These are phyloP conservation scores for Colletotrichum lindemuthianum DNA, from an alignment of 2,329 filamentous ascomycete genomes.

Conservation along the genomic window DNA sequence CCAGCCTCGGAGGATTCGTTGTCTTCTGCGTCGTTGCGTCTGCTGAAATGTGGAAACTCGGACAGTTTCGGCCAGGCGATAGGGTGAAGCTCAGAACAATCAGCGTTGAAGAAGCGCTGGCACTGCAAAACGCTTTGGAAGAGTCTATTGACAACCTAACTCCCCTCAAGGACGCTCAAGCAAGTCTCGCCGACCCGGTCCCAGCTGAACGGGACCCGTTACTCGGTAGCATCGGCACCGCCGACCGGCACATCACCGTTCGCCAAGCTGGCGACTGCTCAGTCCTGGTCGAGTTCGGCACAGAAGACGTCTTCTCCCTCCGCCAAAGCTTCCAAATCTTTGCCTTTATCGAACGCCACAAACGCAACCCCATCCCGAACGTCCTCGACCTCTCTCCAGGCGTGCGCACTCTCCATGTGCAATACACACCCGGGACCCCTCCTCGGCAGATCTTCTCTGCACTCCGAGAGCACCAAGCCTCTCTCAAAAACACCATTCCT, in stretches of 20 bases:
- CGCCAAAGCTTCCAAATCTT: slow-evolving; percentile 46
- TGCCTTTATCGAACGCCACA: slow-evolving; percentile 46
- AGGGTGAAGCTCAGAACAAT: slow-evolving; percentile 46
- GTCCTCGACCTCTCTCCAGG: slow-evolving; percentile 47
- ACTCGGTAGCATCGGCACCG: slow-evolving; percentile 36
- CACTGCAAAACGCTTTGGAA: slow-evolving; percentile 39
- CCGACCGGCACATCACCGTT: slow-evolving; percentile 36
- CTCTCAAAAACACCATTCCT: slow-evolving; percentile 37
- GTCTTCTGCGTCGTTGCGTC: slow-evolving; percentile 50
- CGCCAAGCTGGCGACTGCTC: slow-evolving; percentile 48
- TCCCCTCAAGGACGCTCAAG: not conserved
- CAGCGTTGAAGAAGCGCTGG: slow-evolving; percentile 39
- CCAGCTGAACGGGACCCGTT: slow-evolving; percentile 16
- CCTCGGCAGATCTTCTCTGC: slow-evolving; percentile 38
- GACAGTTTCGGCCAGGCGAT: slow-evolving; percentile 52
- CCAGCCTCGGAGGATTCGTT: slow-evolving; percentile 54
- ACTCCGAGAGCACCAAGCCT: slow-evolving; percentile 39
- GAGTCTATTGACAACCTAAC: slow-evolving; percentile 39
- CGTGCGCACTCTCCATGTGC: slow-evolving; percentile 47
- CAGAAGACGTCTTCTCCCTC: slow-evolving; percentile 43
- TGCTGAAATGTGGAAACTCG: slow-evolving; percentile 54
- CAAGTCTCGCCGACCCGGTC: not conserved
- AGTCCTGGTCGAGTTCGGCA: slow-evolving; percentile 48
- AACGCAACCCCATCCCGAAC: slow-evolving; percentile 40
- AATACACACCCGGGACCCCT: slow-evolving; percentile 39